Evolutionary conservation across 441 rosid species (phyloP), one percentile per base, ranked within the genome.

Genomic region (Erodium trifolium): DNA sequence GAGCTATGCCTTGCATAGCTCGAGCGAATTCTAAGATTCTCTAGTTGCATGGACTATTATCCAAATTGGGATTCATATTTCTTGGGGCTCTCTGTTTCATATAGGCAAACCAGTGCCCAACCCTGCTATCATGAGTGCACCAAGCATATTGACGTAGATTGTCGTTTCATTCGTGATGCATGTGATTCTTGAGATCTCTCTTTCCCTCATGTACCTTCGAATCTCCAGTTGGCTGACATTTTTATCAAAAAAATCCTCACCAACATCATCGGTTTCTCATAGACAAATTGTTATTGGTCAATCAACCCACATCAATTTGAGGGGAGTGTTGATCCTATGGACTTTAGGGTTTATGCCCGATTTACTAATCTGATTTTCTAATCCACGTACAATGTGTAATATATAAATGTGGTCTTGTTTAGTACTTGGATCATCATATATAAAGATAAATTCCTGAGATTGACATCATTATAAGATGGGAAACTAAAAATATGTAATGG

Each of bases 121-220:
- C 27, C 27, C 27, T 23, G 27, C 4, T 68, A 10, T n/a, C 60
- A 55, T 34, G 41, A 49, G 43, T 17, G 59, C 6, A 55, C 45
- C 0, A 57, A 66, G 2, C 23, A 66, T 7, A 72, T 41, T 27
- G 49, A 67, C 3, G 45, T 59, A 7, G 49, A 72, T 3, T 60
- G 67, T 3, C 35, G 41, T 19, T 69, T 53, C 12, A 65, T 53
- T 9, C 14, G 5, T 0, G 55, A 68, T 47, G 0, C 0, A 0
- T 51, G 13, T 45, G 49, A 53, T 10, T 1, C 4, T 0, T 0
- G 0, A n/a, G 2, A 19, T 0, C 43, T 68, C 23, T 19, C 63
- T 31, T 35, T 76, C 51, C 35, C 59, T 10, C 19, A 71, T 19
- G 17, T 71, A 19, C 34, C 23, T 13, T 23, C 47, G 3, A 23